phyloP scores from a whole-genome alignment of 2,329 filamentous ascomycete species.

The Penicillium sp. region DNA sequence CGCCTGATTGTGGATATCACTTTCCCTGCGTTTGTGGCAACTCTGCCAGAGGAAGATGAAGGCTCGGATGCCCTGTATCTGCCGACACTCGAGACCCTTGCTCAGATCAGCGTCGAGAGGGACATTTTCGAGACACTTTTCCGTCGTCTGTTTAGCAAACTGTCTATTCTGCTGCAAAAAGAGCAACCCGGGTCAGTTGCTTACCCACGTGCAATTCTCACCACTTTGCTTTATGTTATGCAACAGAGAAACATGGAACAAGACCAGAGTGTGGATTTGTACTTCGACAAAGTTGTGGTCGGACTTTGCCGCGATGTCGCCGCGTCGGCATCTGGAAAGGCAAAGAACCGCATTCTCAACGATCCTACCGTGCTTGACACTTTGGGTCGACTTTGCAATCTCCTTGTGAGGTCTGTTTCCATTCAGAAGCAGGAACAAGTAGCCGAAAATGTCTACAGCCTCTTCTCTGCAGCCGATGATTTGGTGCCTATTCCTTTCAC shows the following conservation, averaged over 20 bases:
- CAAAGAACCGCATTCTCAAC: constrained; percentile 41
- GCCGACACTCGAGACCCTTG: constrained; percentile 61
- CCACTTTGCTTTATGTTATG: constrained; percentile 62
- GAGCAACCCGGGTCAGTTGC: constrained; percentile 44
- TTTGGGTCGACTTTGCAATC: constrained; percentile 59
- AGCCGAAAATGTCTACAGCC: constrained; percentile 54
- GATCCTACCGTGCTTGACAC: constrained; percentile 57
- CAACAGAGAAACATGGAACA: constrained; percentile 48
- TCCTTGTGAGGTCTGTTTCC: constrained; percentile 57
- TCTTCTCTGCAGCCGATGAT: constrained; percentile 45
- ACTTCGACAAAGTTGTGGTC: constrained; percentile 53
- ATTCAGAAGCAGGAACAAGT: constrained; percentile 52
- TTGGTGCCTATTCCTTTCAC: constrained; percentile 39
- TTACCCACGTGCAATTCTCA: constrained; percentile 60
- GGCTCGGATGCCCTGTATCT: constrained; percentile 49
- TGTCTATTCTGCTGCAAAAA: constrained; percentile 56
- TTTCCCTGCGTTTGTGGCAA: constrained; percentile 64
- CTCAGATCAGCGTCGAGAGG: constrained; percentile 61
- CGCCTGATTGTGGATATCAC: constrained; percentile 62
- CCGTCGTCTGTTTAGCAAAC: constrained; percentile 61
- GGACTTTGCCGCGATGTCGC: constrained; percentile 43
- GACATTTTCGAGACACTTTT: constrained; percentile 64
- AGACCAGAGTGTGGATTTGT: constrained; percentile 45
- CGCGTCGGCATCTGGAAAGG: constrained; percentile 33
- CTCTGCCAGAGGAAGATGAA: constrained; percentile 58